Evolutionary conservation across 805 yeast species (phyloP), one percentile per base, ranked within the genome.

Genomic region (Lipomyces sp.): DNA sequence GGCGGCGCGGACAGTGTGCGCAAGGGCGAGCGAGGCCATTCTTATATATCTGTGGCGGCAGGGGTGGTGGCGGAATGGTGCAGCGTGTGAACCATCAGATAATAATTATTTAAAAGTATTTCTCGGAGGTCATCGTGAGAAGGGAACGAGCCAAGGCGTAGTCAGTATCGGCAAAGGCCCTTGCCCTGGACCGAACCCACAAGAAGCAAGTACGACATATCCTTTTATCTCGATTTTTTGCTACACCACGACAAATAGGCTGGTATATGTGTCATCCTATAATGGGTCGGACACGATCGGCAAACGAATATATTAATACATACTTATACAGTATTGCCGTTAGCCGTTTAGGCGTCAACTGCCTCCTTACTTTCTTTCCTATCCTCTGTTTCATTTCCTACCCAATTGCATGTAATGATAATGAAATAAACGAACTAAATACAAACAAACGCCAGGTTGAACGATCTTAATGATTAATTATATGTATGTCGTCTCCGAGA

Each of bases 1-100:
- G 53, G 42, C 18, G 32, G 59, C 15, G 18, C 24, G 7, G 42
- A 34, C 29, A 30, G 53, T 4, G 29, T 37, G 50, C 24, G 53
- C 45, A 54, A 42, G 54, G 29, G 50, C 60, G 42, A 50, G 56
- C 39, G 34, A 51, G 24, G 54, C 54, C 54, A 51, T 51, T 51
- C 18, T 51, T 51, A 51, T 51, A 42, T 42, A 42, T 42, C 48
- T 42, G 48, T 42, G 48, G 48, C 39, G 24, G 5, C 7, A 6
- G 6, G 15, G 6, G 15, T 4, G 48, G 45, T 15, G 45, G n/a
- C n/a, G 48, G 24, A 15, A 42, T 2, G 24, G 48, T 8, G 48
- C 48, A 42, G 18, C 24, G 7, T 15, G 48, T n/a, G 18, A 15
- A 1, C 24, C 24, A 42, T 42, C 48, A 42, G 48, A 15, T 15